Evolutionary conservation across 331 rosid genomes (phyloP).

Genomic region (Quercus tomentella): DNA sequence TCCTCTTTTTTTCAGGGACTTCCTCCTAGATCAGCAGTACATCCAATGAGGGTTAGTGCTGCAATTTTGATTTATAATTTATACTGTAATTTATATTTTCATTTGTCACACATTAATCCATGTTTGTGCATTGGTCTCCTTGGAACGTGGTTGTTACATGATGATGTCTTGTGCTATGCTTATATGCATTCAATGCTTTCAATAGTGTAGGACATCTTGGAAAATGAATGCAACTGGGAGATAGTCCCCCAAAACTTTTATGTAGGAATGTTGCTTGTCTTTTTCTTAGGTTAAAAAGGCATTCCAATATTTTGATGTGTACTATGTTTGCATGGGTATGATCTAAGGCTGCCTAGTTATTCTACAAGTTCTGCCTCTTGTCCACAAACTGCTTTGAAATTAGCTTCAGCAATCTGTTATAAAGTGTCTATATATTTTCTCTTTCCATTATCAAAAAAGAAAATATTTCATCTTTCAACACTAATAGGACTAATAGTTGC

Average conservation of each 20-base stretch:
- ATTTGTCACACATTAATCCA: conserved; percentile 3
- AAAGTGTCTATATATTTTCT: neutral
- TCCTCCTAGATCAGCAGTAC: conserved; percentile 95
- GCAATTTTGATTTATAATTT: neutral
- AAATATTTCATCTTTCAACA: neutral
- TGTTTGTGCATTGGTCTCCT: neutral
- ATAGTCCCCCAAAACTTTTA: too few relatives aligned
- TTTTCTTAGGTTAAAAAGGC: neutral
- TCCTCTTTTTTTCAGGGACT: conserved; percentile 63
- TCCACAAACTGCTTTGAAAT: too few relatives aligned
- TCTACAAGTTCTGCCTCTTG: neutral
- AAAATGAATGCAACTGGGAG: neutral
- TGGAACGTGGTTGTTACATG: neutral
- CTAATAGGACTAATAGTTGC: neutral
- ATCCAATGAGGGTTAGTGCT: conserved; percentile 93
- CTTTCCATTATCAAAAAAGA: neutral
- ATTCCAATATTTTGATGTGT: neutral
- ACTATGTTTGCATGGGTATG: neutral
- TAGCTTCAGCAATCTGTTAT: neutral
- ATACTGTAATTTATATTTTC: conserved; percentile 16
- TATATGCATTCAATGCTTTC: neutral
- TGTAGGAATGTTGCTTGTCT: neutral
- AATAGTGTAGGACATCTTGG: neutral
- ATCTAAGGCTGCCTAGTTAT: neutral
- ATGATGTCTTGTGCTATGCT: neutral